phyloP scores from a whole-genome alignment of 2,329 filamentous ascomycete species.

The Geosmithia putterillii region DNA sequence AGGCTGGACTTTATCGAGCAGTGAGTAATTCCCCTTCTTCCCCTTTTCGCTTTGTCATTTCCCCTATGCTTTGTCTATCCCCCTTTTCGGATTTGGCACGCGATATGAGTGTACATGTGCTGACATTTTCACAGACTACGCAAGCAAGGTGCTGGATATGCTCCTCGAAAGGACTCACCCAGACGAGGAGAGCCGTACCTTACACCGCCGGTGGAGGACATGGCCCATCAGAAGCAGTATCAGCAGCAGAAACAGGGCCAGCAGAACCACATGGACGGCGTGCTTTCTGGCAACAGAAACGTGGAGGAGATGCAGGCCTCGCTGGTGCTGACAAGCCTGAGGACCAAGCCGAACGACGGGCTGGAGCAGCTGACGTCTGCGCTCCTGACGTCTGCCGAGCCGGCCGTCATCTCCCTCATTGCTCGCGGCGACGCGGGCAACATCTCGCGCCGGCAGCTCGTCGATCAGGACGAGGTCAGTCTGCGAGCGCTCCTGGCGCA shows the following conservation, averaged over 20 bases:
- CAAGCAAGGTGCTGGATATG: constrained; percentile 24
- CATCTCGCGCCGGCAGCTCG: constrained; percentile 26
- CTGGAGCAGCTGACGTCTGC: constrained; percentile 43
- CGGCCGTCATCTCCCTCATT: constrained; percentile 32
- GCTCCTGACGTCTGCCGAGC: constrained; percentile 41
- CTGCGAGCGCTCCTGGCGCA: constrained; percentile 36
- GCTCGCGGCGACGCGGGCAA: constrained; percentile 31
- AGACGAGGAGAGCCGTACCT: constrained; percentile 15
- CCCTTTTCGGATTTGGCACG: not conserved
- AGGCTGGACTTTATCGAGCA: constrained; percentile 61
- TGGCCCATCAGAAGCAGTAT: constrained; percentile 6
- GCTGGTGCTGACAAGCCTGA: constrained; percentile 48
- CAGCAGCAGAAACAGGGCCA: too few species aligned
- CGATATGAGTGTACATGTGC: too few species aligned
- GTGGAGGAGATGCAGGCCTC: constrained; percentile 55
- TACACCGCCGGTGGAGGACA: constrained; percentile 9
- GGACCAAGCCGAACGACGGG: constrained; percentile 33
- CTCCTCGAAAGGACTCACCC: constrained; percentile 15
- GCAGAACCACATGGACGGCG: too few species aligned
- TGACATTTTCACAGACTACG: constrained; percentile 16
- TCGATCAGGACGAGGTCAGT: constrained; percentile 26
- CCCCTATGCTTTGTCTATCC: not conserved
- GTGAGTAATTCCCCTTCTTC: too few species aligned
- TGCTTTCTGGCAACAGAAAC: constrained; percentile 18
- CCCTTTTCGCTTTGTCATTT: too few species aligned